A percentile compares a stretch with the other conserved stretches of the same genome.
These are phyloP conservation scores for Malassezia japonica DNA, from an alignment of 1,284 basidiomycete genomes.

Conservation along the genomic window DNA sequence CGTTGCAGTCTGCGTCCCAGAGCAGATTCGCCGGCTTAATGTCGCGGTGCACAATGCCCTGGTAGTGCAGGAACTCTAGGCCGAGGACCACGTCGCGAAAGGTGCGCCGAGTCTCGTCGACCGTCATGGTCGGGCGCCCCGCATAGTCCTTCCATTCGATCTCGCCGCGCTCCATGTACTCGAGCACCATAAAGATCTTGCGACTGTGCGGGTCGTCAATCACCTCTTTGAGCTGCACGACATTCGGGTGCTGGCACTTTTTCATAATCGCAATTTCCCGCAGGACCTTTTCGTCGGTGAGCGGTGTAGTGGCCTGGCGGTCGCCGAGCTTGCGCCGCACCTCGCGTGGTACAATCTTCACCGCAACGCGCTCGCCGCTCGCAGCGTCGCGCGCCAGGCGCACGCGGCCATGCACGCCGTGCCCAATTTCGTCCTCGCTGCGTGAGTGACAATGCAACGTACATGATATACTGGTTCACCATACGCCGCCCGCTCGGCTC, in stretches of 20 bases:
- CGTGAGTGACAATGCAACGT: constrained; percentile 12
- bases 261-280: constrained; percentile 92
- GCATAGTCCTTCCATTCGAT: constrained; percentile 65
- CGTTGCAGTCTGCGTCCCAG: constrained; percentile 65
- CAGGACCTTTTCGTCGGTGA: constrained; percentile 43
- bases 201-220: constrained; percentile 84
- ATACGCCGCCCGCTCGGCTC: constrained; percentile 37
- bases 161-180: constrained; percentile 89
- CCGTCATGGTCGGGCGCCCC: constrained; percentile 61
- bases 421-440: constrained; percentile 38
- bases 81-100: constrained; percentile 86
- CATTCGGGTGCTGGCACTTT: constrained; percentile 74
- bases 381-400: constrained; percentile 38
- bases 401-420: constrained; percentile 45
- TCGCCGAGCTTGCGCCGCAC: constrained; percentile 35
- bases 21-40: constrained; percentile 97
- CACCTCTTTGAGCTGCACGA: constrained; percentile 84
- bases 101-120: constrained; percentile 73
- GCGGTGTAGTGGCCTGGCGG: constrained; percentile 18
- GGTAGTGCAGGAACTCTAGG: constrained; percentile 85
- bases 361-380: constrained; percentile 39
- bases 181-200: constrained; percentile 93
- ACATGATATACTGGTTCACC: constrained; percentile 49
- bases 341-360: constrained; percentile 47
- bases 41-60: constrained; percentile 97